Percentiles rank a stretch among this genome's conserved stretches.
These are phyloP conservation scores for Tremellales sp. DNA, from an alignment of 1,284 basidiomycete species.

Conservation along the genomic window DNA sequence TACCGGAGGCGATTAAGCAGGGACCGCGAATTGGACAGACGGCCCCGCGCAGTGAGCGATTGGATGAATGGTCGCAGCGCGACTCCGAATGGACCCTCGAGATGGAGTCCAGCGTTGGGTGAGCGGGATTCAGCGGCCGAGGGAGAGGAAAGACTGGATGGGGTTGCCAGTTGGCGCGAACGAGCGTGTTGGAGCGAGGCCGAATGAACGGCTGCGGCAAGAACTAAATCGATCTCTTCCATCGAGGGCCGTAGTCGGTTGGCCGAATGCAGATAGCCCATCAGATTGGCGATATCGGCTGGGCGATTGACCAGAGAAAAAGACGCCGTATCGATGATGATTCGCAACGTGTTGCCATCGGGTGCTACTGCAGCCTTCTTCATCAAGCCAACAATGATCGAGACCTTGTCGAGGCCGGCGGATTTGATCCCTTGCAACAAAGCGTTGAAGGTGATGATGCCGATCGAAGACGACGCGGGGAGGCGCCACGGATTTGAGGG, in stretches of 20 bases:
- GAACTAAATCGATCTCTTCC: constrained; percentile 24
- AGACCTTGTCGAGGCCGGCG: constrained; percentile 13
- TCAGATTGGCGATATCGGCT: constrained; percentile 20
- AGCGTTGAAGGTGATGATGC: constrained; percentile 21
- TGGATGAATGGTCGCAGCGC: constrained; percentile 11
- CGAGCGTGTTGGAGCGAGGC: constrained; percentile 1
- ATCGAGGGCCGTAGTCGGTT: constrained; percentile 18
- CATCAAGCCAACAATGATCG: constrained; percentile 15
- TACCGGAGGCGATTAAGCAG: constrained; percentile 31
- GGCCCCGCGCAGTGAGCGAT: constrained; percentile 10
- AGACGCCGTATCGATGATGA: constrained; percentile 27
- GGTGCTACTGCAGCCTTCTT: constrained; percentile 16
- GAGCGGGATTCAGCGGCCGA: constrained; percentile 2
- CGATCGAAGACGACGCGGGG: constrained; percentile 10
- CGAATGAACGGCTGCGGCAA: constrained; percentile 9
- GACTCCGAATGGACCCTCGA: constrained; percentile 5
- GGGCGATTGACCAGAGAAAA: constrained; percentile 14
- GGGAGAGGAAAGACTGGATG: not conserved
- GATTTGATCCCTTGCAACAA: constrained; percentile 7
- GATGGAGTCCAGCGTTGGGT: constrained; percentile 12
- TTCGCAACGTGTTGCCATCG: constrained; percentile 26
- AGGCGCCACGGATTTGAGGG: no score
- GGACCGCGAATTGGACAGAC: constrained; percentile 10
- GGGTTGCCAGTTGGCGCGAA: not conserved
- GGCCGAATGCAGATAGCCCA: constrained; percentile 13